These are phyloP conservation scores for Capsicum pubescens DNA, from an alignment of 257 asterid species.

Conservation along the genomic window DNA sequence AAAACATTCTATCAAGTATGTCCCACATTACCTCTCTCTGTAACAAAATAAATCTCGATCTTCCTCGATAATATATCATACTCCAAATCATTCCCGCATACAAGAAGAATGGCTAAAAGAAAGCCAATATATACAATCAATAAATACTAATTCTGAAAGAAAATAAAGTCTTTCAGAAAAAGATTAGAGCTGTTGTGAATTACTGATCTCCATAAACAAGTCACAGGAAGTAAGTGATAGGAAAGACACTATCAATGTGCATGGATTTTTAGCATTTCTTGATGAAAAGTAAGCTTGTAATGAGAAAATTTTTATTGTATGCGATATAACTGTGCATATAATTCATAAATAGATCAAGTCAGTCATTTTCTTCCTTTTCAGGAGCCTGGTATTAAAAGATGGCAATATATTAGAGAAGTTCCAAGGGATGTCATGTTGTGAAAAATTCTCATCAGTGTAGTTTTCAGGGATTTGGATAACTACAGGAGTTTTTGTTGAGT, in stretches of 20 bases:
- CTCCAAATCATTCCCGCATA: neutral
- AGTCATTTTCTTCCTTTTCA: neutral
- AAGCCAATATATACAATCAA: neutral
- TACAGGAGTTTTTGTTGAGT: neutral
- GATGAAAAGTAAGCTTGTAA: neutral
- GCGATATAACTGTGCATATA: neutral
- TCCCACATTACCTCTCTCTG: neutral
- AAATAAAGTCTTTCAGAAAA: neutral
- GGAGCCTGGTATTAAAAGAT: neutral
- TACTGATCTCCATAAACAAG: neutral
- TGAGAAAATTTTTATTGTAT: neutral
- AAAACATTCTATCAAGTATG: neutral
- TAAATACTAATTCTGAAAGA: neutral
- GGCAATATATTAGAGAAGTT: neutral
- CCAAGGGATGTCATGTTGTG: neutral
- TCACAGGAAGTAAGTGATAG: neutral
- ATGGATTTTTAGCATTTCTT: neutral
- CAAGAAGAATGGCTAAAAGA: neutral
- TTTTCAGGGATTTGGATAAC: neutral
- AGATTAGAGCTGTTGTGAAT: neutral
- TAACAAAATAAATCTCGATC: neutral
- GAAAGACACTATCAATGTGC: neutral
- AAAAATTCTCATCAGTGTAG: neutral
- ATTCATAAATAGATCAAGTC: neutral
- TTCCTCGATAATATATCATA: neutral